Evolutionary conservation across 495 filamentous ascomycete species (phyloP).

Genomic region (Podospora bellae-mahoneyi): DNA sequence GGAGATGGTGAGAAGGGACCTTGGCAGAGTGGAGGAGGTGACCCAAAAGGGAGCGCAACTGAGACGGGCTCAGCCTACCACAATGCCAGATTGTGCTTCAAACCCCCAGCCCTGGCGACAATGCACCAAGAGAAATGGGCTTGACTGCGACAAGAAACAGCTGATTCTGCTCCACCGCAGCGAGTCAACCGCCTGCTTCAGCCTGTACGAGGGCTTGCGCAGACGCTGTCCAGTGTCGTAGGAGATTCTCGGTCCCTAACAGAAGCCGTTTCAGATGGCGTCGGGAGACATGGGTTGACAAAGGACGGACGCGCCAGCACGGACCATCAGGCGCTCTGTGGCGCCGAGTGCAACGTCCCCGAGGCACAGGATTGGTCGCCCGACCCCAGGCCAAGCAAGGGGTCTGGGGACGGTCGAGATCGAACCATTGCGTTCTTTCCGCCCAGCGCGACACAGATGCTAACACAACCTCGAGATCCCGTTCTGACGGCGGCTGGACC

Average conservation of each 20-base stretch:
- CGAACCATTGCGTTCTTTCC: not conserved
- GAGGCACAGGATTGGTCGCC: not conserved
- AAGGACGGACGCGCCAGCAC: constrained; percentile 20
- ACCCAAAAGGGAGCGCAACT: constrained; percentile 3
- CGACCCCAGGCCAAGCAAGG: not conserved
- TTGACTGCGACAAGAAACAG: constrained; percentile 12
- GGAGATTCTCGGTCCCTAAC: constrained; percentile 38
- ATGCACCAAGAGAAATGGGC: constrained; percentile 5
- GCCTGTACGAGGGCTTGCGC: constrained; percentile 13
- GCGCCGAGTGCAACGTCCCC: constrained; percentile 7
- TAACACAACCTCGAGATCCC: not conserved
- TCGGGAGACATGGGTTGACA: constrained; percentile 29
- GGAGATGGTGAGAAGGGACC: not conserved
- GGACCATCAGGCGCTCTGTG: constrained; percentile 13
- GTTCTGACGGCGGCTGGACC: not conserved
- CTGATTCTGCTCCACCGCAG: constrained; percentile 14
- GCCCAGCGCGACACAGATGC: not conserved
- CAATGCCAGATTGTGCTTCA: constrained; percentile 12
- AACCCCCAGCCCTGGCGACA: not conserved
- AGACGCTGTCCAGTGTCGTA: constrained; percentile 17
- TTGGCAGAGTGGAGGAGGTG: constrained; percentile 3
- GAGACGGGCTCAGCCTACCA: constrained; percentile 4
- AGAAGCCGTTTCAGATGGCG: constrained; percentile 41
- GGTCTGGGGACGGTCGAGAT: constrained; percentile 2
- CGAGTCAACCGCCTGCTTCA: constrained; percentile 27